Evolutionary conservation across 2,329 filamentous ascomycete species (phyloP).

Genomic region (Claviceps sp.): DNA sequence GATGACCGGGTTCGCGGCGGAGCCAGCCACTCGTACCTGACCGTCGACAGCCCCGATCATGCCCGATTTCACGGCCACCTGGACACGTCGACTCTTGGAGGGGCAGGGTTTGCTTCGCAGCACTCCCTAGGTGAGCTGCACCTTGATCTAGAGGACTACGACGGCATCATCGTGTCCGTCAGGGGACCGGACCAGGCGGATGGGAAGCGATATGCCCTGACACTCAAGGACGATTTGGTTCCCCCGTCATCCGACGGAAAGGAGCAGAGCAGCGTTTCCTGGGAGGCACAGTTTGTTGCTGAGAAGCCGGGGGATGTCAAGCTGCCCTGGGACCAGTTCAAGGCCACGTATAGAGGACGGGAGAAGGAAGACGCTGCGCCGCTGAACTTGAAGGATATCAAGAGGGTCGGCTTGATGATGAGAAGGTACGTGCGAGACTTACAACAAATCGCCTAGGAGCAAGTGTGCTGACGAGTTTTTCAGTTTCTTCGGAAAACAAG

Average conservation of each 20-base stretch:
- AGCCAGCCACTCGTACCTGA: constrained; percentile 42
- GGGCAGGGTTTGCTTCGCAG: constrained; percentile 73
- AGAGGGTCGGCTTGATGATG: constrained; percentile 65
- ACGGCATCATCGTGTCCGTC: constrained; percentile 45
- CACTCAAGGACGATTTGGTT: constrained; percentile 56
- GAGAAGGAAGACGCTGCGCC: constrained; percentile 44
- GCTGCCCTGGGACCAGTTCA: constrained; percentile 51
- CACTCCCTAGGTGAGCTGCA: constrained; percentile 45
- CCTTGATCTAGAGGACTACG: constrained; percentile 51
- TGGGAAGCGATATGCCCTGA: constrained; percentile 58
- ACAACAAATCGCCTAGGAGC: too few relatives aligned
- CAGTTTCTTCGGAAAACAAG: constrained; percentile 64
- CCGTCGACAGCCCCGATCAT: constrained; percentile 16
- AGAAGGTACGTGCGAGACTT: constrained; percentile 44
- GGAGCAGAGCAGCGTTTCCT: constrained; percentile 59
- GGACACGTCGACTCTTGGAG: constrained; percentile 62
- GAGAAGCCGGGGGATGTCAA: constrained; percentile 27
- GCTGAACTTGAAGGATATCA: constrained; percentile 46
- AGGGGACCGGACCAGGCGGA: constrained; percentile 29
- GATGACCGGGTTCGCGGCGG: constrained; percentile 72
- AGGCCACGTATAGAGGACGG: constrained; percentile 60
- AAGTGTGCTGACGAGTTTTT: too few relatives aligned
- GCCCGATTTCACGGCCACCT: constrained; percentile 56
- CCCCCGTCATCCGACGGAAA: constrained; percentile 46
- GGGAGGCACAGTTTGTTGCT: constrained; percentile 55